Evolutionary conservation across 768 basidiomycete species (phyloP), one percentile per base, ranked within the genome.

Genomic region (Mycena alexandri): DNA sequence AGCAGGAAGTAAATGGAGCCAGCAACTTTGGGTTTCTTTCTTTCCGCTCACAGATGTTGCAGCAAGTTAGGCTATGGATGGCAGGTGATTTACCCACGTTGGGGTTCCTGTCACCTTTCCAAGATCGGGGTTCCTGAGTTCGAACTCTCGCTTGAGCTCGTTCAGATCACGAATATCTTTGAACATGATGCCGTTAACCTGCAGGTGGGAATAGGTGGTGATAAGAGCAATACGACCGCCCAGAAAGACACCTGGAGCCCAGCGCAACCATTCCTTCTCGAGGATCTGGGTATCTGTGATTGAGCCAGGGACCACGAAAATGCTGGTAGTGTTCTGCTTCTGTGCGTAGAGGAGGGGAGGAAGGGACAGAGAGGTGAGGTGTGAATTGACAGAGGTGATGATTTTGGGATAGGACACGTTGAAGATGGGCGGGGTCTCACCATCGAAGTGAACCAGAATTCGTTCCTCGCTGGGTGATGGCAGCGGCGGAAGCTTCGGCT

Each of bases 121-220:
- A 12, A 53, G 51, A 34, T 53, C 51, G 17, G 51, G 51, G 21
- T 53, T 53, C 17, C 33, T 34, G 33, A 53, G 29, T 34, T 53
- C 51, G 19, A 53, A 53, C 19, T 34, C 33, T 16, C 34, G 51
- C 33, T 53, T 53, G 17, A 53, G 17, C 33, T 53, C 51, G 6
- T 53, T 53, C 51, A 36, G 17, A n/a, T 53, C 51, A n/a, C 51
- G 11, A 8, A 53, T 19, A 36, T 53, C 51, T 19, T 16, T 34
- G 51, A 53, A 53, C 29, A 53, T 5, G 51, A 53, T 53, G 24
- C 51, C 51, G 34, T 53, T 25, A 19, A 53, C 51, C n/a, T 53
- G 51, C 5, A 53, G 33, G 13, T 47, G 46, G 22, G n/a, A 47
- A 21, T 47, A 22, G 4, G n/a, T 13, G 8, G 46, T 22, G 13